These are phyloP conservation scores for Pseudogymnoascus sp. DNA, from an alignment of 2,329 filamentous ascomycete species.

Conservation along the genomic window DNA sequence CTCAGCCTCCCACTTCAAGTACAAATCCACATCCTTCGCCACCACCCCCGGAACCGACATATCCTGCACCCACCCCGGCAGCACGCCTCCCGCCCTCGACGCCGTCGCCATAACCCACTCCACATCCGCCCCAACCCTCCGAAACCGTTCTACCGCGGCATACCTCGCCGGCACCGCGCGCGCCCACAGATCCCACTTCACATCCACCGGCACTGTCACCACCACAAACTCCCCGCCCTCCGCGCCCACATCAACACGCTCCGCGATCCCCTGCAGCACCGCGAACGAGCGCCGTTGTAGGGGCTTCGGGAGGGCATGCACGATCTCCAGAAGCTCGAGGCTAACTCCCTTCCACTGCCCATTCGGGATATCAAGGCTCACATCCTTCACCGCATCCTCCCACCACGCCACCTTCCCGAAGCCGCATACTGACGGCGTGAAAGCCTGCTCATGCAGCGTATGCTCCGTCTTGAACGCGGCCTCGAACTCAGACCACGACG, in stretches of 20 bases:
- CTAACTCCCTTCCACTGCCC: conserved; percentile 40
- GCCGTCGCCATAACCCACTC: conserved; percentile 76
- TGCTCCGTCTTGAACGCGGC: conserved; percentile 50
- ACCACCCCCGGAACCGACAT: conserved; percentile 53
- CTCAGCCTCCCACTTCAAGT: conserved; percentile 46
- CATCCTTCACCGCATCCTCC: conserved; percentile 40
- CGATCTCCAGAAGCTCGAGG: conserved; percentile 53
- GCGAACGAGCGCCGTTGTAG: conserved; percentile 58
- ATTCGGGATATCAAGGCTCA: conserved; percentile 29
- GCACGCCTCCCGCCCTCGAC: conserved; percentile 57
- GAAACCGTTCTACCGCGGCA: conserved; percentile 55
- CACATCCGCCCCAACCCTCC: conserved; percentile 30
- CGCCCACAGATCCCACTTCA: conserved; percentile 15
- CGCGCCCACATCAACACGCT: conserved; percentile 23
- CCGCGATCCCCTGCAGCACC: conserved; percentile 52
- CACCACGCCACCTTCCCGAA: conserved; percentile 37
- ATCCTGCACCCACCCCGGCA: conserved; percentile 61
- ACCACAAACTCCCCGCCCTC: conserved; percentile 44
- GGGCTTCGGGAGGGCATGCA: conserved; percentile 52
- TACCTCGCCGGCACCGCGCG: conserved; percentile 49
- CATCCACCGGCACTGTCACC: conserved; percentile 46
- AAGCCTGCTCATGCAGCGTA: conserved; percentile 46
- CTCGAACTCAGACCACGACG: conserved; percentile 56
- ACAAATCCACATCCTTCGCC: conserved; percentile 63
- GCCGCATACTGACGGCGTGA: conserved; percentile 48